phyloP scores from a whole-genome alignment of 108 stramenopile species.

The Stephanodiscus triporus region DNA sequence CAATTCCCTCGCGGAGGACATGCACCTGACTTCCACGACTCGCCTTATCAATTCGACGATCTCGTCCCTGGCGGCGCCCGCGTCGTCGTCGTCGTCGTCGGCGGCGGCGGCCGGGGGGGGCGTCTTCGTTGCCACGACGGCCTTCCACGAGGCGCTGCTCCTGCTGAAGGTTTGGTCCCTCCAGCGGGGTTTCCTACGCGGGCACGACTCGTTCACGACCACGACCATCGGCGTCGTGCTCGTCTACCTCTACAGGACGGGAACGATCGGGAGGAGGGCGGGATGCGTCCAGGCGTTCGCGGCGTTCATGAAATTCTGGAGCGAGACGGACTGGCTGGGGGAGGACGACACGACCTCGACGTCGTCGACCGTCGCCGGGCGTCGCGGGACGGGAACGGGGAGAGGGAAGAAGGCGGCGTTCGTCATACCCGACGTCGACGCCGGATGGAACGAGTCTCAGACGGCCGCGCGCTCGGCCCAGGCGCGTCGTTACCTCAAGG shows the following conservation, averaged over 20 bases:
- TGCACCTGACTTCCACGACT: slow-evolving; percentile 50
- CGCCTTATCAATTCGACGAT: slow-evolving; percentile 40
- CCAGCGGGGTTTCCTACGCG: slow-evolving; percentile 76
- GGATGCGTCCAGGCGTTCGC: slow-evolving; percentile 75
- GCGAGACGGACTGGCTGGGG: slow-evolving; percentile 76
- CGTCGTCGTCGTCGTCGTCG: slow-evolving; percentile 1
- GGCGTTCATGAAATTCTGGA: slow-evolving; percentile 75
- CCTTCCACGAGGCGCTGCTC: slow-evolving; percentile 62
- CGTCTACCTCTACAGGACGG: slow-evolving; percentile 72
- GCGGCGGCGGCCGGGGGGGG: not conserved
- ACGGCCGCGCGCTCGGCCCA: slow-evolving; percentile 58
- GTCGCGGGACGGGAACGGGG: slow-evolving; percentile 5
- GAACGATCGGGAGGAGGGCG: slow-evolving; percentile 70
- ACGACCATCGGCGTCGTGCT: slow-evolving; percentile 62
- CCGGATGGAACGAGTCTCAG: slow-evolving; percentile 53
- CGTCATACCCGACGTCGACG: slow-evolving; percentile 60
- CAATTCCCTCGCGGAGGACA: slow-evolving; percentile 61
- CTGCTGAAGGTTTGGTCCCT: slow-evolving; percentile 85
- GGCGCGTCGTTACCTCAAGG: slow-evolving; percentile 52
- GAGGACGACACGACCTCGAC: slow-evolving; percentile 22
- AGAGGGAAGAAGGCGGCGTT: slow-evolving; percentile 50
- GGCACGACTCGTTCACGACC: slow-evolving; percentile 77
- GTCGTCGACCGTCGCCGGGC: not conserved
- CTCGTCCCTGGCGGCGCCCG: slow-evolving; percentile 6
- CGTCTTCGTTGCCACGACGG: slow-evolving; percentile 2